Percentiles rank a stretch among this genome's conserved stretches.
phyloP scores from a whole-genome alignment of 2,329 filamentous ascomycete species.

The Penicillium griseofulvum region DNA sequence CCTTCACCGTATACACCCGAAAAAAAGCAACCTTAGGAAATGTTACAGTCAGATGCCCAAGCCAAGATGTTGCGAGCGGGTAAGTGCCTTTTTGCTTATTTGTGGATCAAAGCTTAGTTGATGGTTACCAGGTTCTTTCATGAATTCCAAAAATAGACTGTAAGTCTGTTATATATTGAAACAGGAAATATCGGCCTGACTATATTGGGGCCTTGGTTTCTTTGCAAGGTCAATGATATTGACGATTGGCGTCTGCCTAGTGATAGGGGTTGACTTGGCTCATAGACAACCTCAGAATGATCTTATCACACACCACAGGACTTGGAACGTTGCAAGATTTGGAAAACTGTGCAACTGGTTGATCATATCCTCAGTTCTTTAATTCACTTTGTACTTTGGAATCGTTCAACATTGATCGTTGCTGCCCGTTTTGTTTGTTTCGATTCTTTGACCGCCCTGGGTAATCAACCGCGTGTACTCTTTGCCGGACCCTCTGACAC shows the following conservation, averaged over 20 bases:
- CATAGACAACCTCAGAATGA: neutral
- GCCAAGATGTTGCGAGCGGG: neutral
- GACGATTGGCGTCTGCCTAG: conserved; percentile 2
- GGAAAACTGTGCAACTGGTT: neutral
- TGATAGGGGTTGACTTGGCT: neutral
- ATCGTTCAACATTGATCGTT: neutral
- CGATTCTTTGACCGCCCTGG: conserved; percentile 7
- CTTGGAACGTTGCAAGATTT: neutral
- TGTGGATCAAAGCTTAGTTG: too few relatives aligned
- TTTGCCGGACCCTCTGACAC: conserved; percentile 10
- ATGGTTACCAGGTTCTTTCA: neutral
- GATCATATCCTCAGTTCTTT: neutral
- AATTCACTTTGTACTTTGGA: neutral
- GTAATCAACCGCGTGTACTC: conserved; percentile 4
- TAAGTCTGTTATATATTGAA: neutral
- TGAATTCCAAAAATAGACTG: neutral
- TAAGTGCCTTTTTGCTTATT: neutral
- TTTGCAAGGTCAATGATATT: too few relatives aligned
- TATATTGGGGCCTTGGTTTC: neutral
- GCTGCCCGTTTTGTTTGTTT: conserved; percentile 4
- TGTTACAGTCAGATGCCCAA: too few relatives aligned
- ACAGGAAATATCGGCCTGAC: neutral
- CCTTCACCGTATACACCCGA: neutral
- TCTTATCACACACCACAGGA: neutral
- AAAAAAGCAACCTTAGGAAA: neutral